These are phyloP conservation scores for Cordyceps tenuipes DNA, from an alignment of 2,329 filamentous ascomycete species.

Conservation along the genomic window DNA sequence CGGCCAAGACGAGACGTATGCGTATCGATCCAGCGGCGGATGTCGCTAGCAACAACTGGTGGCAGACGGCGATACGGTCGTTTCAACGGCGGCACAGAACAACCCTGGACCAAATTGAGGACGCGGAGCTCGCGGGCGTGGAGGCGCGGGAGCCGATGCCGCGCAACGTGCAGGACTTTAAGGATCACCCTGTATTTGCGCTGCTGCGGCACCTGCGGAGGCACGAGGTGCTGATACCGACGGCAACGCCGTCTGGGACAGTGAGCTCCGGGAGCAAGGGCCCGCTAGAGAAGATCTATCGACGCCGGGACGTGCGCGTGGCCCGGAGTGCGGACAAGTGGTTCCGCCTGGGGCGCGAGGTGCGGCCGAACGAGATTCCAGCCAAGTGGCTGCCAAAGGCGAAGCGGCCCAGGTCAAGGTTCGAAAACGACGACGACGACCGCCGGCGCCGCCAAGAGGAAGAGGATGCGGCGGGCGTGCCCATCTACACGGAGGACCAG, in stretches of 20 bases:
- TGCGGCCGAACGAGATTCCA: constrained; percentile 72
- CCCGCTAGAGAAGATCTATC: constrained; percentile 68
- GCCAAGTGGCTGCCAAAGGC: constrained; percentile 61
- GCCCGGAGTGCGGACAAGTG: constrained; percentile 79
- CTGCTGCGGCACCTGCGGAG: constrained; percentile 76
- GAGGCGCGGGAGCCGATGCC: constrained; percentile 78
- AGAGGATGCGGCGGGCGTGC: constrained; percentile 35
- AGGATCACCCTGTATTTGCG: constrained; percentile 74
- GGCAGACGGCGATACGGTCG: constrained; percentile 40
- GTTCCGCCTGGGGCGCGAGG: constrained; percentile 78
- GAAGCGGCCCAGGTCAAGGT: constrained; percentile 22
- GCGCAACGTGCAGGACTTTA: constrained; percentile 77
- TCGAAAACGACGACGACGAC: constrained; percentile 13
- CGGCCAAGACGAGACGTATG: constrained; percentile 75
- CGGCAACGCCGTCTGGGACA: constrained; percentile 63
- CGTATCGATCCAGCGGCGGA: constrained; percentile 57
- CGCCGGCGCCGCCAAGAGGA: constrained; percentile 21
- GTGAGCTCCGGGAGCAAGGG: constrained; percentile 59
- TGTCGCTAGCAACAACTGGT: constrained; percentile 40
- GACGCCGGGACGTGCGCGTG: constrained; percentile 68
- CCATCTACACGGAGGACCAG: constrained; percentile 54
- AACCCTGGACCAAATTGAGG: constrained; percentile 77
- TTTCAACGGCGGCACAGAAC: constrained; percentile 35
- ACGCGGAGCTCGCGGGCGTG: constrained; percentile 62
- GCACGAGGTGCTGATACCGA: constrained; percentile 73